Evolutionary conservation across 768 basidiomycete genomes (phyloP).

Genomic region (Dioszegia crocea): DNA sequence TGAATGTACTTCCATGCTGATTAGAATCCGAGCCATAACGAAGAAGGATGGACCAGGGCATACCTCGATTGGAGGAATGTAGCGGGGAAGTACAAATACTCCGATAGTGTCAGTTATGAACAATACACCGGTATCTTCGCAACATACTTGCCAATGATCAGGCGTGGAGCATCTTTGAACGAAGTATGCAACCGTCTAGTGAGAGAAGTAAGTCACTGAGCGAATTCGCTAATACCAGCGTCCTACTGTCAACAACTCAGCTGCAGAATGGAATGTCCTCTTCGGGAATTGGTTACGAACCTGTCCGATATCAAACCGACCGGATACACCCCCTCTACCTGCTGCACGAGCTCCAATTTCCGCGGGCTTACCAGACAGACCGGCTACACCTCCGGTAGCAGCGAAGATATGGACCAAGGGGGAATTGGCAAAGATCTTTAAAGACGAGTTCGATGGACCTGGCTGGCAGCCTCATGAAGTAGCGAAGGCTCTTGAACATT

Average conservation of each 20-base stretch:
- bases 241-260: background rate
- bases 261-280: background rate
- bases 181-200: background rate
- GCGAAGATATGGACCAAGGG: background rate
- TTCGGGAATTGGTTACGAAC: constrained; percentile 5
- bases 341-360: background rate
- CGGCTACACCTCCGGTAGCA: background rate
- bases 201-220: background rate
- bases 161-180: background rate
- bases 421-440: background rate
- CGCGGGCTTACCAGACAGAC: background rate
- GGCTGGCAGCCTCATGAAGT: background rate
- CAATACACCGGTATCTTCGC: background rate
- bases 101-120: background rate
- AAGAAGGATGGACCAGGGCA: background rate
- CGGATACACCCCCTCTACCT: background rate
- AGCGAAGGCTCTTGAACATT: background rate
- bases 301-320: no score
- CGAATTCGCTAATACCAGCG: background rate
- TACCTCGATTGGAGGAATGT: background rate
- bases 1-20: background rate
- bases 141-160: background rate
- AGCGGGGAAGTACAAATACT: background rate
- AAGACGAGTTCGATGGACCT: background rate
- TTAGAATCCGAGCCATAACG: background rate